A percentile compares a stretch with the other conserved stretches of the same genome.
Evolutionary conservation across 2,329 filamentous ascomycete species (phyloP).

Genomic region (Botrytis cinerea): DNA sequence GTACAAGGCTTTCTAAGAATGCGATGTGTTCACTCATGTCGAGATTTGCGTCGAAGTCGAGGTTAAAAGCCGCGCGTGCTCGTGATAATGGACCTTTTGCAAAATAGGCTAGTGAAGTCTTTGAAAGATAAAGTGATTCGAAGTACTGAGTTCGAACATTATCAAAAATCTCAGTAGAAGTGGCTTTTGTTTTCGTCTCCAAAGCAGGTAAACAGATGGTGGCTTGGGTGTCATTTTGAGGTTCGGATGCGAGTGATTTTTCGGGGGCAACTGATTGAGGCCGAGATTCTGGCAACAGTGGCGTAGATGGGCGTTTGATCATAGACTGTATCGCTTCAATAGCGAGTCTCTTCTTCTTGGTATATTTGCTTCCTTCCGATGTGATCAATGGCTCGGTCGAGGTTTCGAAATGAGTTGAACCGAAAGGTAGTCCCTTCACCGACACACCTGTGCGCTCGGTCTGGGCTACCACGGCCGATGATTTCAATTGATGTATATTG

Average conservation of each 20-base stretch:
- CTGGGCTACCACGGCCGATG: constrained; percentile 52
- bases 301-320: constrained; percentile 50
- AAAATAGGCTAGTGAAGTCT: constrained; percentile 79
- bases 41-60: constrained; percentile 60
- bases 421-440: constrained; percentile 17
- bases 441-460: constrained; percentile 39
- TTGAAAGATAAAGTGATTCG: constrained; percentile 63
- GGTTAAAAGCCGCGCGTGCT: constrained; percentile 69
- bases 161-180: constrained; percentile 56
- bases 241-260: constrained; percentile 13
- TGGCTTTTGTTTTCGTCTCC: constrained; percentile 34
- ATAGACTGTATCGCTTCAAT: constrained; percentile 65
- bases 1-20: constrained; percentile 69
- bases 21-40: constrained; percentile 64
- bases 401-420: background rate
- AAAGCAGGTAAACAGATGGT: background rate
- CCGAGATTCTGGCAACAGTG: constrained; percentile 30
- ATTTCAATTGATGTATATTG: constrained; percentile 55
- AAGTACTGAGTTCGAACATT: constrained; percentile 60
- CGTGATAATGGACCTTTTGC: constrained; percentile 79
- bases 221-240: constrained; percentile 22
- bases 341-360: constrained; percentile 57
- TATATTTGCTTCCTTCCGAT: constrained; percentile 36
- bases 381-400: constrained; percentile 23
- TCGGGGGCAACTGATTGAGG: constrained; percentile 19